Evolutionary conservation across 169 alveolate species (phyloP).

Genomic region (Blepharisma undulans): DNA sequence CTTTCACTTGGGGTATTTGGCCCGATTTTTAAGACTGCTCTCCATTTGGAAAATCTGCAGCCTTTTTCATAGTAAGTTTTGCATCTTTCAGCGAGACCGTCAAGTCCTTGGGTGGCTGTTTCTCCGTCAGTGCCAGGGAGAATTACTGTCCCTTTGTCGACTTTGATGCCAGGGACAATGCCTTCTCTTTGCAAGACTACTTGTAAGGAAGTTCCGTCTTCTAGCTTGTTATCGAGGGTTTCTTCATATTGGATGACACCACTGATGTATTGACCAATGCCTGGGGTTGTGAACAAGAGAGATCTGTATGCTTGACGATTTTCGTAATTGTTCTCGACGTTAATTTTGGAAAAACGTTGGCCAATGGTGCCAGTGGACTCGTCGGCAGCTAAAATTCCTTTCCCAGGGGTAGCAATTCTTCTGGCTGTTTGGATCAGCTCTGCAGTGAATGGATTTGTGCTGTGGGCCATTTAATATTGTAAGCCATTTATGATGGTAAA

Average conservation of each 20-base stretch:
- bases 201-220: conserved; percentile 72
- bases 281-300: conserved; percentile 92
- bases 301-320: conserved; percentile 96
- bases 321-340: conserved; percentile 94
- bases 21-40: conserved; percentile 96
- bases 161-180: conserved; percentile 98
- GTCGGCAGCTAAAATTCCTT: conserved; percentile 99
- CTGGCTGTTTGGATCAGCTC: conserved; percentile 82
- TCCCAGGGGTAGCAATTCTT: conserved; percentile 90
- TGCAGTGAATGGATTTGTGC: conserved; percentile 16
- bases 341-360: conserved; percentile 92
- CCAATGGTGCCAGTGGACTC: conserved; percentile 98
- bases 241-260: conserved; percentile 99
- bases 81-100: conserved; percentile 96
- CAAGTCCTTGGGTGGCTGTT: conserved; percentile 95
- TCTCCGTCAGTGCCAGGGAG: conserved; percentile 90
- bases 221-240: conserved; percentile 94
- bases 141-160: conserved; percentile 93
- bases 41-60: conserved; percentile 99
- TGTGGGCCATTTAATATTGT: not conserved
- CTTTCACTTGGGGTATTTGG: conserved; percentile 90
- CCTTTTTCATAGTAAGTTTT: conserved; percentile 95
- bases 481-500: not conserved
- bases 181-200: conserved; percentile 81
- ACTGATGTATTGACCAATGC: conserved; percentile 92